Evolutionary conservation across 208 protist species (phyloP).

Genomic region (Trypanosoma mega): DNA sequence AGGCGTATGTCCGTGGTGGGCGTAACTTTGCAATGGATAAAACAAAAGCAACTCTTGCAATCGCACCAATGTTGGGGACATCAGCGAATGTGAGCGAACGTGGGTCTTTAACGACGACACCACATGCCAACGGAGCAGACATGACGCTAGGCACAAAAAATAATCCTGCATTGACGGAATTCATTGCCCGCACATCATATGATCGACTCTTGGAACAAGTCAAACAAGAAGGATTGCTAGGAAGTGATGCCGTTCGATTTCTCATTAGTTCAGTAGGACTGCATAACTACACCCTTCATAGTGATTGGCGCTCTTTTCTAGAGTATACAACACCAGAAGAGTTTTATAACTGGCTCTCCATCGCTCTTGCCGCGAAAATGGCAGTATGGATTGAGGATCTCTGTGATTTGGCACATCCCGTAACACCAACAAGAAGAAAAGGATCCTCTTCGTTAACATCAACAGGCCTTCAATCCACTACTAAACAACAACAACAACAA

Average conservation of each 20-base stretch:
- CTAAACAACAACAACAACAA: neutral
- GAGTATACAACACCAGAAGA: constrained; percentile 51
- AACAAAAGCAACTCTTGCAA: neutral
- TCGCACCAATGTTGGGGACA: too few relatives aligned
- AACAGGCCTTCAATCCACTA: neutral
- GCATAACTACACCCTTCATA: constrained; percentile 57
- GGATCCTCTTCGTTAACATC: too few relatives aligned
- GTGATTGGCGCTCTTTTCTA: constrained; percentile 41
- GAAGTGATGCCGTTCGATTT: constrained; percentile 22
- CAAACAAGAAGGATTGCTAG: neutral
- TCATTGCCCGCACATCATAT: constrained; percentile 13
- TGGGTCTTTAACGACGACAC: neutral
- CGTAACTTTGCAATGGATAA: constrained; percentile 17
- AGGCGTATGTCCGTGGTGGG: constrained; percentile 14
- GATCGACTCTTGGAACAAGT: neutral
- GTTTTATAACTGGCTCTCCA: constrained; percentile 47
- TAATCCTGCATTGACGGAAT: constrained; percentile 6
- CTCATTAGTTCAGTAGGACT: constrained; percentile 42
- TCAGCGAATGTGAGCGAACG: neutral
- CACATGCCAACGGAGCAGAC: neutral
- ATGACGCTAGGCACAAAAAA: neutral
- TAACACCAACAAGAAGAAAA: too few relatives aligned
- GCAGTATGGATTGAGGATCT: constrained; percentile 20
- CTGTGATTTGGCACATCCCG: neutral
- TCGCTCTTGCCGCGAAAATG: constrained; percentile 47